phyloP scores from a whole-genome alignment of 257 asterid species.

The Mentha longifolia region DNA sequence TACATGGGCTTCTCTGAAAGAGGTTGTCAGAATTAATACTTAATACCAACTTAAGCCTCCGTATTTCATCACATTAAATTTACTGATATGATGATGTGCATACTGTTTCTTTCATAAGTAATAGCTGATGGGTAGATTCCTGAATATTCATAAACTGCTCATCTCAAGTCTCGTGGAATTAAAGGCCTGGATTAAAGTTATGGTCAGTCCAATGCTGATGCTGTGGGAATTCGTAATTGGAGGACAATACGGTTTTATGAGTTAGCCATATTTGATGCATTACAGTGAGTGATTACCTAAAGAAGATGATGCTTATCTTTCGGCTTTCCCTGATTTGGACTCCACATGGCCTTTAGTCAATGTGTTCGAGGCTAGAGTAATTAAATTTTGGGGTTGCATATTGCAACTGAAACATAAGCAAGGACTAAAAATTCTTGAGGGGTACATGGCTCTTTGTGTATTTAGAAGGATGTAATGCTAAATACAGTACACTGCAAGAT shows the following conservation, averaged over 20 bases:
- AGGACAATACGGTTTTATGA: constrained; percentile 20
- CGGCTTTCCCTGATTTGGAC: constrained; percentile 6
- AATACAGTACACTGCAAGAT: not conserved
- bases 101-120: constrained; percentile 12
- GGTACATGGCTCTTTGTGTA: not conserved
- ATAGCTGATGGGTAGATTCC: constrained; percentile 12
- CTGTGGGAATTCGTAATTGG: constrained; percentile 10
- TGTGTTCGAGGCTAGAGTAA: not conserved
- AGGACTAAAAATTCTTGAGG: not conserved
- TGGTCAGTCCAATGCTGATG: constrained; percentile 19
- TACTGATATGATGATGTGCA: not conserved
- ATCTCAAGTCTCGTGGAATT: constrained; percentile 13
- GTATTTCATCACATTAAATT: constrained; percentile 17
- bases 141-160: constrained; percentile 10
- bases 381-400: not conserved
- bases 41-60: constrained; percentile 15
- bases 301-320: not conserved
- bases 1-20: constrained; percentile 16
- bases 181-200: not conserved
- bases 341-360: not conserved
- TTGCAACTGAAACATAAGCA: not conserved
- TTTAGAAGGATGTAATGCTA: not conserved
- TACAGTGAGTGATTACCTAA: constrained; percentile 1
- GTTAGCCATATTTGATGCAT: constrained; percentile 3
- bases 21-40: constrained; percentile 12